phyloP scores from a whole-genome alignment of 2,329 filamentous ascomycete species.

The Elsinoe arachidis region DNA sequence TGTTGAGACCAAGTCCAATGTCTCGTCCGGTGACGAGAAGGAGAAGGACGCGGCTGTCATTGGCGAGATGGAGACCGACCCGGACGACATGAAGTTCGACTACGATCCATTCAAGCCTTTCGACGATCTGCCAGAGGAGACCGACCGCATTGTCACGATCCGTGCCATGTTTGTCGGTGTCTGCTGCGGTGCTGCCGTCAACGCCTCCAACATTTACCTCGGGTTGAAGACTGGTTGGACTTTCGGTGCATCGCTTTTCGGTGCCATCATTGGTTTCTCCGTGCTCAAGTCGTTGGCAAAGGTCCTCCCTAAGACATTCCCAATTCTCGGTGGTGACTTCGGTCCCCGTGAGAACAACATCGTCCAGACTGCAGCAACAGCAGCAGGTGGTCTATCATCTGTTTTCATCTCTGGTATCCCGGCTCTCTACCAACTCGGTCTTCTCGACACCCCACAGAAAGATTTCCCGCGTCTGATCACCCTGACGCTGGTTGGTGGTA shows the following conservation, averaged over 20 bases:
- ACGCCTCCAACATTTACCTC: constrained; percentile 53
- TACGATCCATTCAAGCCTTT: constrained; percentile 36
- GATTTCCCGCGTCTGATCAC: constrained; percentile 52
- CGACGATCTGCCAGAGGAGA: constrained; percentile 36
- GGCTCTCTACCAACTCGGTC: constrained; percentile 48
- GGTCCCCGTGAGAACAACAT: constrained; percentile 55
- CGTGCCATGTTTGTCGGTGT: constrained; percentile 48
- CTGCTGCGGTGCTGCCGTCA: constrained; percentile 49
- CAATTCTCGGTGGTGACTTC: constrained; percentile 45
- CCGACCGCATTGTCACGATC: constrained; percentile 44
- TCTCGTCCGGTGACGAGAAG: constrained; percentile 19
- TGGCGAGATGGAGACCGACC: constrained; percentile 23
- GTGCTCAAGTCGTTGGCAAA: constrained; percentile 23
- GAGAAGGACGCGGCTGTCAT: constrained; percentile 23
- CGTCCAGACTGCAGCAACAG: constrained; percentile 49
- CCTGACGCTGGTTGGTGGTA: constrained; percentile 50
- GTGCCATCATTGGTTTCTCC: constrained; percentile 51
- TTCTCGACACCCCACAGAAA: constrained; percentile 42
- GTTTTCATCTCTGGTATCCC: constrained; percentile 52
- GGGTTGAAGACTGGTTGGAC: constrained; percentile 40
- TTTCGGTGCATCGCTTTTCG: constrained; percentile 28
- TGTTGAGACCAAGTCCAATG: constrained; percentile 14
- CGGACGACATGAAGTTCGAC: constrained; percentile 23
- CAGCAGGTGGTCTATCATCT: constrained; percentile 47
- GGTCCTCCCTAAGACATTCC: constrained; percentile 27